Conservation (phyloP, 2,329 filamentous ascomycete genomes). For the Alternaria sp. region DNA sequence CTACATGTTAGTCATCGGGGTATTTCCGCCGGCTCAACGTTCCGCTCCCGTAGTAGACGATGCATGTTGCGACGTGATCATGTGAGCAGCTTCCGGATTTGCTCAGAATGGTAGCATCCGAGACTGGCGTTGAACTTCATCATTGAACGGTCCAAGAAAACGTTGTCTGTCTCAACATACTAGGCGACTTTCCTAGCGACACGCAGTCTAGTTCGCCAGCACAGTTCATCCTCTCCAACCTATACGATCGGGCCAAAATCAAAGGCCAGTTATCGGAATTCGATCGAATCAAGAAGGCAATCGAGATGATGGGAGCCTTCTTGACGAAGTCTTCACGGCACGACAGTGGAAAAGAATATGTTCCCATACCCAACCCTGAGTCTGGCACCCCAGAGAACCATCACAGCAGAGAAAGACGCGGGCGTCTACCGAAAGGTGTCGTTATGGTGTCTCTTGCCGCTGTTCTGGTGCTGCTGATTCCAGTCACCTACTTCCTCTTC, state of each 20-base stretch:
- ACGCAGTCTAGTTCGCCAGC: too few species aligned
- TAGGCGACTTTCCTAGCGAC: too few species aligned
- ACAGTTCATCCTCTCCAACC: neutral
- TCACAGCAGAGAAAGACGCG: neutral
- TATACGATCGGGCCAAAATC: neutral
- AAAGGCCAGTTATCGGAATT: neutral
- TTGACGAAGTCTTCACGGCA: neutral
- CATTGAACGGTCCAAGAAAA: neutral
- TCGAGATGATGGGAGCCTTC: neutral
- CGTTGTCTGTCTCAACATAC: neutral
- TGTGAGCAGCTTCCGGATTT: neutral
- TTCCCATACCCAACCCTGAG: neutral
- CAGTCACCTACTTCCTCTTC: neutral
- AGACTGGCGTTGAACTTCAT: neutral
- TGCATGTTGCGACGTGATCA: neutral
- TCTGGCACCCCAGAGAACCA: neutral
- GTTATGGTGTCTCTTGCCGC: neutral
- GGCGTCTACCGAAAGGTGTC: neutral
- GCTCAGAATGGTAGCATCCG: neutral
- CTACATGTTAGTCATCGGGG: neutral
- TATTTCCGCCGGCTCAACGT: neutral
- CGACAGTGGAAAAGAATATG: neutral
- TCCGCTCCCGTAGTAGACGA: neutral
- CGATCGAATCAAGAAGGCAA: neutral
- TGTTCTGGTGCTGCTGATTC: neutral